Evolutionary conservation across 768 basidiomycete genomes (phyloP), one percentile per base, ranked within the genome.

Genomic region (Neoboletus brunneissimus): DNA sequence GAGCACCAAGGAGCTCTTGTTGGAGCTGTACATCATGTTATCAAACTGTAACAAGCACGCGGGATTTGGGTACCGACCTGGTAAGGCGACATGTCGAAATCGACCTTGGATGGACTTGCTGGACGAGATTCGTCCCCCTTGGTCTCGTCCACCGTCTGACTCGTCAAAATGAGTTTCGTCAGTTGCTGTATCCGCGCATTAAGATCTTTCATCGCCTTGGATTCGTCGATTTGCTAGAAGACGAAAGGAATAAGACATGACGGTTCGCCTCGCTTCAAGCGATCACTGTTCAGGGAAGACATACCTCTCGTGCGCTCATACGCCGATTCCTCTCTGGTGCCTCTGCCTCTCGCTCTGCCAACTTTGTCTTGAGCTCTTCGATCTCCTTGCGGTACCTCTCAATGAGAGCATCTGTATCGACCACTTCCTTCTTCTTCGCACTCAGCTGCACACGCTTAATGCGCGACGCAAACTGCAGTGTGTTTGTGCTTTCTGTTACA

Each of bases 381-480:
- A 99, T 96, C 74, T 98, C 94, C 64, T 89, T 91, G 62, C 91
- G 84, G 70, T 98, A 98, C 49, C 93, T 82, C 75, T 96, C 92
- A 59, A 99, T 90, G 40, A 97, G 79, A 0, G 94, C 95, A 57
- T 94, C 91, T 0, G 92, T 94, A 63, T 97, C 93, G 4, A 97
- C 85, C 12, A 98, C 78, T 70, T 97, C 94, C 71, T 92, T 94
- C 85, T 92, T 94, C 75, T 89, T 85, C 4, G 94, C 94, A 57
- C 88, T 83, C 37, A 98, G 48, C 59, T 91, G 85, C 40, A 98
- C 95, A 61, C 83, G 86, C 80, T 95, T 96, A 64, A 96, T 88
- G 44, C 94, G 80, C 61, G 88, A 88, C 3, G 96, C 96, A 66
- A 99, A 98, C 40, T 87, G 83, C 20, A 98, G 76, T 0, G 96